Evolutionary conservation across 2,329 filamentous ascomycete species (phyloP).

Genomic region (Colletotrichum agaves): DNA sequence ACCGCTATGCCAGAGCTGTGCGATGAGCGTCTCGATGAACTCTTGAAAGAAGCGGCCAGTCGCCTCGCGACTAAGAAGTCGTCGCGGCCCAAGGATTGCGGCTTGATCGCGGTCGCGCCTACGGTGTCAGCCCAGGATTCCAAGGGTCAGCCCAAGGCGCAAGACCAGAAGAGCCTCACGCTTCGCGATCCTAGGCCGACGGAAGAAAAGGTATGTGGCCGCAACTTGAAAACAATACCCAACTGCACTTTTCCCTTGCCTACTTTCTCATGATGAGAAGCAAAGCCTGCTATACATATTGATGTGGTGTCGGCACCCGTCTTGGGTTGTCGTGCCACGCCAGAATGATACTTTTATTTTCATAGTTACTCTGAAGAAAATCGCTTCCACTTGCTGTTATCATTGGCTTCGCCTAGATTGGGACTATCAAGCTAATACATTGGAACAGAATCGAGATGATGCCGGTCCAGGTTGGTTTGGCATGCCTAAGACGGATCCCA

Average conservation of each 20-base stretch:
- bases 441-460: conserved; percentile 54
- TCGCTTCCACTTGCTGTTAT: background rate
- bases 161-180: conserved; percentile 20
- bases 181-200: conserved; percentile 34
- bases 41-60: conserved; percentile 37
- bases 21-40: conserved; percentile 36
- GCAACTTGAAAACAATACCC: background rate
- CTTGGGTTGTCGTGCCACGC: conserved; percentile 61
- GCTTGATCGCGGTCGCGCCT: conserved; percentile 26
- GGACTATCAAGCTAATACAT: background rate
- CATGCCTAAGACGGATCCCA: conserved; percentile 85
- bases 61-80: conserved; percentile 32
- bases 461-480: conserved; percentile 89
- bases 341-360: conserved; percentile 65
- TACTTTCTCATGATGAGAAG: conserved; percentile 52
- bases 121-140: background rate
- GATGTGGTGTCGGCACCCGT: conserved; percentile 49
- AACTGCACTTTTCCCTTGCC: background rate
- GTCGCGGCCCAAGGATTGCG: conserved; percentile 21
- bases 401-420: background rate
- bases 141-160: conserved; percentile 14
- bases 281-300: conserved; percentile 44
- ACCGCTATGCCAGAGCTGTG: conserved; percentile 38
- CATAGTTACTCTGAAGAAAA: conserved; percentile 79
- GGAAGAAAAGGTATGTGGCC: conserved; percentile 26